Percentiles rank a stretch among this genome's conserved stretches.
These are phyloP conservation scores for Colletotrichum sp. DNA, from an alignment of 2,329 filamentous ascomycete genomes.

Conservation along the genomic window DNA sequence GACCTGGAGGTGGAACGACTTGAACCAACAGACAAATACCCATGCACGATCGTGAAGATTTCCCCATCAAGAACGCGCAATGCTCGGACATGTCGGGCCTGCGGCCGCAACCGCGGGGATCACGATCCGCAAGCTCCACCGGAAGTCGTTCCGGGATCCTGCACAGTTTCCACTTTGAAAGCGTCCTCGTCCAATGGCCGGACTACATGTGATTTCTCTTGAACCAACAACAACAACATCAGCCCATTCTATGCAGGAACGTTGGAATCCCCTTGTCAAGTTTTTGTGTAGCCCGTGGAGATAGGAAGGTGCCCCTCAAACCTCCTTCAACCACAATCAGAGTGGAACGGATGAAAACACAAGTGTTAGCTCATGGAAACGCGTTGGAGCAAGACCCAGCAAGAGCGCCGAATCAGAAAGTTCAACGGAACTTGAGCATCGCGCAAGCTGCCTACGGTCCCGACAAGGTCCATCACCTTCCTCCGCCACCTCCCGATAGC, in stretches of 20 bases:
- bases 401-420: neutral
- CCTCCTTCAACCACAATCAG: neutral
- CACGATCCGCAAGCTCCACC: neutral
- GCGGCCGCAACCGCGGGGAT: neutral
- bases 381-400: neutral
- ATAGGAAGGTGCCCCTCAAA: neutral
- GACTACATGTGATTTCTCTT: neutral
- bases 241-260: neutral
- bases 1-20: neutral
- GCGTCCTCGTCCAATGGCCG: neutral
- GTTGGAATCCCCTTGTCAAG: neutral
- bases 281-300: neutral
- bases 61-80: neutral
- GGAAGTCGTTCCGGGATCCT: neutral
- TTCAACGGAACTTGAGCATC: accelerated
- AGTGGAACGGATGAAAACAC: accelerated
- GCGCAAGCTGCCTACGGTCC: neutral
- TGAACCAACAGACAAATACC: neutral
- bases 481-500: neutral
- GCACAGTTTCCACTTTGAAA: neutral
- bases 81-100: neutral
- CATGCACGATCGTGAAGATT: neutral
- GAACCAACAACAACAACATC: neutral
- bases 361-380: neutral
- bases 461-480: neutral